Percentiles rank a stretch among this genome's conserved stretches.
phyloP scores from a whole-genome alignment of 2,329 filamentous ascomycete genomes.

The Fusarium oxysporum region DNA sequence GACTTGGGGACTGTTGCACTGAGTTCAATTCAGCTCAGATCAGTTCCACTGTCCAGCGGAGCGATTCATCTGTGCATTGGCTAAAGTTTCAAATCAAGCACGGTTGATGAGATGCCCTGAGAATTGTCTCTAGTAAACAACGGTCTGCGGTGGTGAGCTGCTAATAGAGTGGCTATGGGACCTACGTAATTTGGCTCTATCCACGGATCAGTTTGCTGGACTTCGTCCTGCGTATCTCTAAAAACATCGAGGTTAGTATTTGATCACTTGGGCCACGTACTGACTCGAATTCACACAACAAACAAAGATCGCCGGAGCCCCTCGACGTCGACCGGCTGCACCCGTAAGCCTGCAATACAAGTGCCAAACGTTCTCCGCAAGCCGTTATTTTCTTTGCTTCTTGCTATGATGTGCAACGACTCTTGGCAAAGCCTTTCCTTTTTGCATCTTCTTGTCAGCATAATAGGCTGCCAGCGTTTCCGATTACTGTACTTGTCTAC shows the following conservation, averaged over 20 bases:
- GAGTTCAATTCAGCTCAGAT: constrained; percentile 4
- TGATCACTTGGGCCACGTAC: not conserved
- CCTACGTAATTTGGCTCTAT: constrained; percentile 13
- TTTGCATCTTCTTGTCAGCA: constrained; percentile 1
- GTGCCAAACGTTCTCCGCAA: not conserved
- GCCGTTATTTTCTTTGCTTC: not conserved
- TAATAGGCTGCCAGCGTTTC: not conserved
- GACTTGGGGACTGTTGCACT: constrained; percentile 11
- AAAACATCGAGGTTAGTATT: not conserved
- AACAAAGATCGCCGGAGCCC: constrained; percentile 13
- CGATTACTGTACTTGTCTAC: not conserved
- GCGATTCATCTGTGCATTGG: not conserved
- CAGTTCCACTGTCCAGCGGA: constrained; percentile 3
- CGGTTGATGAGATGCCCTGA: constrained; percentile 23
- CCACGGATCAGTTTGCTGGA: not conserved
- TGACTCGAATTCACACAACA: constrained; percentile 22
- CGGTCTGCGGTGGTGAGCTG: constrained; percentile 4
- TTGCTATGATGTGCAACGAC: constrained; percentile 10
- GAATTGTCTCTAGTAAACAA: constrained; percentile 7
- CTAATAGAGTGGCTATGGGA: constrained; percentile 19
- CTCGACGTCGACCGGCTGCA: constrained; percentile 5
- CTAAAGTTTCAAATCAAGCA: constrained; percentile 24
- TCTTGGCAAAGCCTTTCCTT: constrained; percentile 15
- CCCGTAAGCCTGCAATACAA: not conserved
- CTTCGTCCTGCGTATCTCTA: not conserved